phyloP scores from a whole-genome alignment of 2,329 filamentous ascomycete genomes.

The Colletotrichum camelliae region DNA sequence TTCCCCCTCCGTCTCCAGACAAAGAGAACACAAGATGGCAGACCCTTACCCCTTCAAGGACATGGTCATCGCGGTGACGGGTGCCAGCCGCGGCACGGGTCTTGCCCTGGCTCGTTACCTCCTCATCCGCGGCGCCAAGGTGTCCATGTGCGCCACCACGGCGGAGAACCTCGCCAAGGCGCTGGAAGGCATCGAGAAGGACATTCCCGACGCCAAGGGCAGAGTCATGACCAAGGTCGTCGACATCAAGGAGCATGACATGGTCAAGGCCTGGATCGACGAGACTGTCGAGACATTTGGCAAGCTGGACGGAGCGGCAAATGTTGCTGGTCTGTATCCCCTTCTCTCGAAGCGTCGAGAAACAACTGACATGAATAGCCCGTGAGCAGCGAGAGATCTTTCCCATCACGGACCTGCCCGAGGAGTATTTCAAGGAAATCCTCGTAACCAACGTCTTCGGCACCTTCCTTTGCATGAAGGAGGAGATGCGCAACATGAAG shows the following conservation, averaged over 20 bases:
- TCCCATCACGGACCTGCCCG: slow-evolving; percentile 23
- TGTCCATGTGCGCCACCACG: slow-evolving; percentile 34
- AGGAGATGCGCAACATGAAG: slow-evolving; percentile 39
- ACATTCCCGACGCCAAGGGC: slow-evolving; percentile 26
- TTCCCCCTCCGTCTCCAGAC: not conserved
- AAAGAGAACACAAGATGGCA: slow-evolving; percentile 21
- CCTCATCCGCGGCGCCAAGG: slow-evolving; percentile 32
- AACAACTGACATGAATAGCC: not conserved
- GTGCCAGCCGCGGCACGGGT: slow-evolving; percentile 19
- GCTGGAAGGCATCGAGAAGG: slow-evolving; percentile 25
- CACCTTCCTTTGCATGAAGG: slow-evolving; percentile 31
- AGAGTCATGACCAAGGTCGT: slow-evolving; percentile 29
- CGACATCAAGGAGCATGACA: slow-evolving; percentile 34
- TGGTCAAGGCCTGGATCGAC: slow-evolving; percentile 37
- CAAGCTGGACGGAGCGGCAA: slow-evolving; percentile 38
- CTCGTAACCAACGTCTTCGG: slow-evolving; percentile 30
- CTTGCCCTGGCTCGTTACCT: slow-evolving; percentile 24
- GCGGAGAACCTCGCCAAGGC: slow-evolving; percentile 31
- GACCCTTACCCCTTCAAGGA: slow-evolving; percentile 23
- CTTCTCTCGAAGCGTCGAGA: not conserved
- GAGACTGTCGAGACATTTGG: slow-evolving; percentile 37
- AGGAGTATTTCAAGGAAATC: slow-evolving; percentile 27
- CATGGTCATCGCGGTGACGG: slow-evolving; percentile 26
- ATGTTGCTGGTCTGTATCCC: slow-evolving; percentile 37
- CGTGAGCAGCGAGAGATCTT: slow-evolving; percentile 30